These are phyloP conservation scores for Sporothrix pseudoabietina DNA, from an alignment of 2,329 filamentous ascomycete species.

Conservation along the genomic window DNA sequence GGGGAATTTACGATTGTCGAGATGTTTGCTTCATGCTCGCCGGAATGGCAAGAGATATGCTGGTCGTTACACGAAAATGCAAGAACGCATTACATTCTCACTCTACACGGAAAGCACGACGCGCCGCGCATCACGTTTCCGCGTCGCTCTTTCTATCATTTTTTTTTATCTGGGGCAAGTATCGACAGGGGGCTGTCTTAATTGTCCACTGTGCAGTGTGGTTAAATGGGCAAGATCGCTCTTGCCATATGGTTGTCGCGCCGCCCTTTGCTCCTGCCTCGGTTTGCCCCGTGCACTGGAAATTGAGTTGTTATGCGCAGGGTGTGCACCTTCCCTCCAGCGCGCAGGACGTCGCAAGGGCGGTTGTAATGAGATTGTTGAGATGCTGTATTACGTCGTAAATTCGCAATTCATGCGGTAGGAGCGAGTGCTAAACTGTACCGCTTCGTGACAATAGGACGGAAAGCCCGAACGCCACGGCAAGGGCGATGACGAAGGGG, in stretches of 20 bases:
- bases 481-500: slow-evolving; percentile 26
- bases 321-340: background rate
- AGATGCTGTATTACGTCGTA: too few species aligned
- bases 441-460: background rate
- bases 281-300: background rate
- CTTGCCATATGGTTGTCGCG: background rate
- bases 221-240: slow-evolving; percentile 10
- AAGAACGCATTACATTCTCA: background rate
- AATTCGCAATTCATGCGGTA: slow-evolving; percentile 10
- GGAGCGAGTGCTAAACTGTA: background rate
- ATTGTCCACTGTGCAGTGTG: background rate
- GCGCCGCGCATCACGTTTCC: background rate
- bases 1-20: background rate
- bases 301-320: slow-evolving; percentile 12
- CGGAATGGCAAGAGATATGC: slow-evolving; percentile 10
- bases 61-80: slow-evolving; percentile 2
- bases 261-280: slow-evolving; percentile 15
- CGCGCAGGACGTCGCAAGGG: slow-evolving; percentile 10
- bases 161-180: background rate
- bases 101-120: slow-evolving; percentile 1
- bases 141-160: background rate
- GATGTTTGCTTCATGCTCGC: background rate
- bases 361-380: background rate
- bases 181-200: slow-evolving; percentile 18
- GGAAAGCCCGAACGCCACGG: slow-evolving; percentile 14